Evolutionary conservation across 352 stramenopile genomes (phyloP), one percentile per base, ranked within the genome.

Genomic region (Phytophthora pinifolia): DNA sequence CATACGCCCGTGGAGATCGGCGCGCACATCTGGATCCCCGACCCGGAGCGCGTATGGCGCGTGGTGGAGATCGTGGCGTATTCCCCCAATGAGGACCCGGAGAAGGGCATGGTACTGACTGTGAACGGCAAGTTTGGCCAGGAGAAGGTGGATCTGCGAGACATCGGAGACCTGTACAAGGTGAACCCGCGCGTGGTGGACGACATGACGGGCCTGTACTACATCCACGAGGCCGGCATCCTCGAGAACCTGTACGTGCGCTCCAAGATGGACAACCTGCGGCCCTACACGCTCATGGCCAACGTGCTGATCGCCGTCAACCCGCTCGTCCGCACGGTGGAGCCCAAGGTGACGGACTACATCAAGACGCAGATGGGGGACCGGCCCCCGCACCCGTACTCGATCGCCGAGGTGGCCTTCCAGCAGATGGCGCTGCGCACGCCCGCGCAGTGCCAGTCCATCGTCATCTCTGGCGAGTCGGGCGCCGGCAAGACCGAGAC

Each of bases 271-370:
- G 82, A 89, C 41, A 85, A 91, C 58, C 59, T 92, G 53, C 70
- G 83, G 9, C 85, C 85, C 18, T 94, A 94, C 59, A 92, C 85
- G 64, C 79, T 93, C 62, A 94, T 94, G 85, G 85, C 85, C 54
- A 94, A 94, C 52, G 85, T 94, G 44, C 68, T 94, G 14, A 91
- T 94, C 41, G 85, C 85, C 7, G 85, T 94, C 17, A 94, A 94
- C 68, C 85, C 85, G 47, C 76, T 94, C n/a, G 75, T 91, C 27
- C 79, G 73, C 32, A 70, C 81, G 15, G 79, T 89, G 9, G 85
- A 95, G 62, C 85, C 85, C 13, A 88, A 89, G 57, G 83, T 95
- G 33, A 73, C 85, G 50, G 83, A 93, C 66, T 93, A 94, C 70
- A 90, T 92, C 62, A 89, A 90, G 71, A 92, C 84, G 46, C 83